Evolutionary conservation across 2,329 filamentous ascomycete species (phyloP), one percentile per base, ranked within the genome.

Genomic region (Balansia obtecta): DNA sequence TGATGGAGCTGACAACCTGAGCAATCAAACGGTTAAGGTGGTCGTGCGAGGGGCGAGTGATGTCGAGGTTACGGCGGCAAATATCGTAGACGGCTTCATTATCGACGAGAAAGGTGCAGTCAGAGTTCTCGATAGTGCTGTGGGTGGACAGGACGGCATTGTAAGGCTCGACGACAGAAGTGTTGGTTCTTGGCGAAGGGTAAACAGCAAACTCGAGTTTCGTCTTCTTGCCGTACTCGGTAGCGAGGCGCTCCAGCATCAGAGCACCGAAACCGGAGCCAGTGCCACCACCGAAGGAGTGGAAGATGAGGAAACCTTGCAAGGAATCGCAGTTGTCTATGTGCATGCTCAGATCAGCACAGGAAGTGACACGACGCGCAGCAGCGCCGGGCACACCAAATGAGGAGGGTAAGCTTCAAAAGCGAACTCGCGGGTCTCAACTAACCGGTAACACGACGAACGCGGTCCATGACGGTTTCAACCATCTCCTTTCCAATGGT

Each of bases 401-500:
- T 16, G n/a, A 4, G 15, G 22, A 15, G 9, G 8, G 43, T 16
- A 37, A 12, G n/a, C 37, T 27, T 43, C 10, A 48, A 10, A 32
- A 11, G 37, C 3, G 40, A 18, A 3, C 30, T 10, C 5, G 22
- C 27, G 18, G 15, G 43, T 16, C 10, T 27, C 30, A 46, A 65
- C 77, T 63, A 65, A 85, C 82, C 82, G 64, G 76, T 77, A 60
- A 85, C 80, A 57, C 82, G 82, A 62, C 82, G 82, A 58, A 86
- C 79, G 59, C 79, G 78, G 61, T 86, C 82, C 62, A 85, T 78
- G 61, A 85, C 82, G 59, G 69, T 76, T 65, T 86, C 82, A 50
- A 85, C 78, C 78, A 85, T 82, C 72, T 86, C 82, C 75, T 86
- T 86, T 70, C 83, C 83, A 60, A 86, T 81, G 59, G 83, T 86